Evolutionary conservation across 2,329 filamentous ascomycete species (phyloP).

Genomic region (Colletotrichum sp.): DNA sequence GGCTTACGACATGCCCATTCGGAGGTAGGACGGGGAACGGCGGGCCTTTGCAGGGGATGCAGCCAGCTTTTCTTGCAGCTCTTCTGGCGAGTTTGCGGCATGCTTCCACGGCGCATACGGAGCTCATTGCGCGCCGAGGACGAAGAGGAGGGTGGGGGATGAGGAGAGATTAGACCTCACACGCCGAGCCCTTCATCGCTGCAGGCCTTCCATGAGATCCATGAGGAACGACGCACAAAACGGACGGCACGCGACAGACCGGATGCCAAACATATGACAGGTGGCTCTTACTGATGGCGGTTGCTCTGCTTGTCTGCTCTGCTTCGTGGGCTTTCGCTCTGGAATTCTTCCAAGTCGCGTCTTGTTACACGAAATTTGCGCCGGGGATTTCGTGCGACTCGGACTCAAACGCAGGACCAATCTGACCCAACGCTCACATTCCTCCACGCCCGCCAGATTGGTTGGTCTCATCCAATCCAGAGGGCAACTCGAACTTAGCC

Average conservation of each 20-base stretch:
- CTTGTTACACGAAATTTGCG: neutral
- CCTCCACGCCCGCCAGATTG: neutral
- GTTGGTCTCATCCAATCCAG: slow-evolving; percentile 6
- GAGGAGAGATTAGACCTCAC: neutral
- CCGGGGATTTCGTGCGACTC: neutral
- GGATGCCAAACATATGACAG: neutral
- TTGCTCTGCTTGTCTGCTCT: neutral
- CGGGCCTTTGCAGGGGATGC: neutral
- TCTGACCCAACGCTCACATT: neutral
- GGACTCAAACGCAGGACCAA: neutral
- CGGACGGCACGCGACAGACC: neutral
- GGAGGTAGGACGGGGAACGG: slow-evolving; percentile 12
- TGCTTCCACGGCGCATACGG: neutral
- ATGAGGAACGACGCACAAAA: neutral
- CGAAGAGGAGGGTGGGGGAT: neutral
- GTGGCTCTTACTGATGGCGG: neutral
- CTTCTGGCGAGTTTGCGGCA: neutral
- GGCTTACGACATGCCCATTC: slow-evolving; percentile 9
- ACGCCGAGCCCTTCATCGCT: neutral
- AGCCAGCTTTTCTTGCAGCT: neutral
- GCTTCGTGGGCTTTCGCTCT: neutral
- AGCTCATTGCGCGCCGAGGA: slow-evolving; percentile 1
- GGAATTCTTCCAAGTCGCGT: neutral
- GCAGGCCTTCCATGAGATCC: neutral
- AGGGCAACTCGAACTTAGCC: neutral